A percentile compares a stretch with the other conserved stretches of the same genome.
Conservation (phyloP, 805 yeast genomes). For the Groenewaldozyma salmanticensis region DNA sequence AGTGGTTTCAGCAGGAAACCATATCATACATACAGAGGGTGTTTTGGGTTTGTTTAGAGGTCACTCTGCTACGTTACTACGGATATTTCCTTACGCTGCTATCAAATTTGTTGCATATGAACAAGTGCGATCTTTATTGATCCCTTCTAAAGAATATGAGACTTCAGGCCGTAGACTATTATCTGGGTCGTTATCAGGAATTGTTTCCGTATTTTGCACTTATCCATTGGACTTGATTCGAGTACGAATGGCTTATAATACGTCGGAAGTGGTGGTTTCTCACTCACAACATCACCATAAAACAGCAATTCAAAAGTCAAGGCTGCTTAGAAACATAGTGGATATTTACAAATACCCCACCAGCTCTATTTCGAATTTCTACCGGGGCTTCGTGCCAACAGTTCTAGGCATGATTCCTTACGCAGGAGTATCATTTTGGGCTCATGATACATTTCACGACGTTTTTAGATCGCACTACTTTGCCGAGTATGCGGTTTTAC, state of each 20-base stretch:
- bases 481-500: constrained; percentile 34
- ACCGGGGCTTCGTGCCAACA: constrained; percentile 91
- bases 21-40: constrained; percentile 65
- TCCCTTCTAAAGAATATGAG: constrained; percentile 66
- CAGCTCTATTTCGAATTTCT: constrained; percentile 50
- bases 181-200: constrained; percentile 88
- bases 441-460: constrained; percentile 89
- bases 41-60: constrained; percentile 81
- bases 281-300: no score
- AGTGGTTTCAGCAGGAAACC: constrained; percentile 56
- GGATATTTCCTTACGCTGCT: constrained; percentile 96
- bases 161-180: constrained; percentile 70
- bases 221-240: constrained; percentile 88
- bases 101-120: constrained; percentile 95
- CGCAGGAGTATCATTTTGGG: constrained; percentile 94
- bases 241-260: constrained; percentile 86
- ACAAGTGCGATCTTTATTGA: constrained; percentile 70
- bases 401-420: constrained; percentile 94
- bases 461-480: constrained; percentile 55
- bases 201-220: constrained; percentile 76
- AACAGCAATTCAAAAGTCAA: constrained; percentile 12
- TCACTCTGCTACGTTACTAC: constrained; percentile 81
- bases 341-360: constrained; percentile 24
- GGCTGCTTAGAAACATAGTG: constrained; percentile 20
- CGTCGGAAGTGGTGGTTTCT: constrained; percentile 29